These are phyloP conservation scores for Digitaria exilis DNA, from an alignment of 202 grass and related monocot species.

Conservation along the genomic window DNA sequence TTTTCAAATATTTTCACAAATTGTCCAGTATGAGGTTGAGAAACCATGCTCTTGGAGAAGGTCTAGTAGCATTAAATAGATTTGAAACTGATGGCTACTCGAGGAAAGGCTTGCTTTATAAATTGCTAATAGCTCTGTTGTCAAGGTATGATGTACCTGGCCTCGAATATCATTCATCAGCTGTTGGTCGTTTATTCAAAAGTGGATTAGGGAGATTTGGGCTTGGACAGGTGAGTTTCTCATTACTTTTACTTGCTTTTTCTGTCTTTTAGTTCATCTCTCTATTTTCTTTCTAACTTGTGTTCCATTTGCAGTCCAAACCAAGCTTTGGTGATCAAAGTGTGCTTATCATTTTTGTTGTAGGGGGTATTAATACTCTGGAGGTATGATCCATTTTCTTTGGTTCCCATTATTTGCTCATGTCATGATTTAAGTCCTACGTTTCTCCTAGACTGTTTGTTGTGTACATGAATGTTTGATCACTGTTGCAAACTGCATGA, in stretches of 20 bases:
- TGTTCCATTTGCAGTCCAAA: slow-evolving; percentile 68
- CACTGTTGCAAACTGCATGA: neutral
- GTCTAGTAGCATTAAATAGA: slow-evolving; percentile 63
- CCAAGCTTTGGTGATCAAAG: slow-evolving; percentile 91
- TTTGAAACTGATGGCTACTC: slow-evolving; percentile 72
- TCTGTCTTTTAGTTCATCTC: slow-evolving; percentile 6
- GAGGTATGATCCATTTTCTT: slow-evolving; percentile 63
- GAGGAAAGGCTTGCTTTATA: slow-evolving; percentile 90
- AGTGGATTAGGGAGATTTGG: slow-evolving; percentile 93
- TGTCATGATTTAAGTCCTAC: slow-evolving; percentile 17
- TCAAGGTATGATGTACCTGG: slow-evolving; percentile 71
- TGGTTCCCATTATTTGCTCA: slow-evolving; percentile 16
- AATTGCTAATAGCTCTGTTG: slow-evolving; percentile 77
- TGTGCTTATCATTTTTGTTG: slow-evolving; percentile 88
- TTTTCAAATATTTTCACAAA: slow-evolving; percentile 85
- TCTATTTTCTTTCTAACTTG: slow-evolving; percentile 24
- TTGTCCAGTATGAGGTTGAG: slow-evolving; percentile 82
- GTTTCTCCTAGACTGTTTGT: neutral
- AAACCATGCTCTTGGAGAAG: slow-evolving; percentile 75
- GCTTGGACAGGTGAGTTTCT: slow-evolving; percentile 75
- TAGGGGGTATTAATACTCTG: slow-evolving; percentile 87
- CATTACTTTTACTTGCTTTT: slow-evolving; percentile 5
- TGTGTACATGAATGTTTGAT: slow-evolving; percentile 14
- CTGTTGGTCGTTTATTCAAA: slow-evolving; percentile 92
- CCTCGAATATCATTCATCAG: slow-evolving; percentile 87